Evolutionary conservation across 2,329 filamentous ascomycete genomes (phyloP).

Genomic region (Colletotrichum sp.): DNA sequence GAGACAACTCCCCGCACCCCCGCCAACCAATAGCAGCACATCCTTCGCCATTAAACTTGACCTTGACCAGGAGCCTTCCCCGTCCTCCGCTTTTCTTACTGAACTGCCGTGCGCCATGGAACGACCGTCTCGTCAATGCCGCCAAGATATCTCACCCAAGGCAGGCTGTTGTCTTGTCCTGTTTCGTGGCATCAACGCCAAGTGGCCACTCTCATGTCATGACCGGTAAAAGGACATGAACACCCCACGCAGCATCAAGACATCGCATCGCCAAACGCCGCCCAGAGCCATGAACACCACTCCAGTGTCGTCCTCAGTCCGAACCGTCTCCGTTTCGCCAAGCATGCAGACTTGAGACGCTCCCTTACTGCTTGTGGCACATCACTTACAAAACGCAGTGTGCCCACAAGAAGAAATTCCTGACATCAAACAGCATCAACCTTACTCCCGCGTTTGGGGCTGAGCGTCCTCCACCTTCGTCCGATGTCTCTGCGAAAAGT

Average conservation of each 20-base stretch:
- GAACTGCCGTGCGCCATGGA: not conserved
- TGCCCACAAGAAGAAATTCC: not conserved
- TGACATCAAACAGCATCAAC: not conserved
- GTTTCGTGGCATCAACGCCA: not conserved
- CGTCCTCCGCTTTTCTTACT: not conserved
- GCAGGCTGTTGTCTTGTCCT: not conserved
- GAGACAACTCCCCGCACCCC: not conserved
- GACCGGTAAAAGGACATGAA: not conserved
- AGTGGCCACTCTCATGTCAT: not conserved
- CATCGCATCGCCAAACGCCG: not conserved
- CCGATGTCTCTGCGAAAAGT: not conserved
- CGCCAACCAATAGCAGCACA: not conserved
- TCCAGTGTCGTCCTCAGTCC: not conserved
- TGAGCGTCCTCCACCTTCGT: conserved; percentile 9
- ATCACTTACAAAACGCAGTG: not conserved
- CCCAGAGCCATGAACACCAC: not conserved
- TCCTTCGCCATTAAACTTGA: not conserved
- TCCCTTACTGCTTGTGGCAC: not conserved
- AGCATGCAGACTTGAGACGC: conserved; percentile 2
- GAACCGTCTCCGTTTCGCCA: conserved; percentile 11
- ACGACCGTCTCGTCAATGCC: not conserved
- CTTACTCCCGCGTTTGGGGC: conserved; percentile 17
- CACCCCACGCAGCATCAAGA: not conserved
- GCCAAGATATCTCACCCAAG: not conserved
- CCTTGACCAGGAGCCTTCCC: not conserved